Evolutionary conservation across 2,329 filamentous ascomycete species (phyloP).

Genomic region (Trichoderma harzianum): DNA sequence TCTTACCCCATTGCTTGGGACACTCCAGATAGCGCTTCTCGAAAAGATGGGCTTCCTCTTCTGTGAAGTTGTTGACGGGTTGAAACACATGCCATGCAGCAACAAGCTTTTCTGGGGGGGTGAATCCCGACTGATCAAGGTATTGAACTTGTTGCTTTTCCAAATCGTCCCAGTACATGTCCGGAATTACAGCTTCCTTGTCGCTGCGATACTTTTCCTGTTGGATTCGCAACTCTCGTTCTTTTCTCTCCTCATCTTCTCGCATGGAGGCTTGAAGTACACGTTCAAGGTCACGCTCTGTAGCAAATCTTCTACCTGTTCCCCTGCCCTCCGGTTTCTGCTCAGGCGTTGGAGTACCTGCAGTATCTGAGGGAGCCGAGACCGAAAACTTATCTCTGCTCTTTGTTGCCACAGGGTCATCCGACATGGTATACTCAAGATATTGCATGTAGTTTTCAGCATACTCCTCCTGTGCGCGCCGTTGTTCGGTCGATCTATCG

Average conservation of each 20-base stretch:
- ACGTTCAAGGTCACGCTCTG: slow-evolving; percentile 69
- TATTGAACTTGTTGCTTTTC: slow-evolving; percentile 59
- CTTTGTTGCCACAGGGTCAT: slow-evolving; percentile 52
- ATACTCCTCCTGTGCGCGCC: slow-evolving; percentile 41
- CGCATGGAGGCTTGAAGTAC: slow-evolving; percentile 69
- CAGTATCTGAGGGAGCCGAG: slow-evolving; percentile 35
- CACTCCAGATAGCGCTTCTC: slow-evolving; percentile 71
- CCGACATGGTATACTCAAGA: slow-evolving; percentile 53
- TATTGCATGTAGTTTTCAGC: slow-evolving; percentile 49
- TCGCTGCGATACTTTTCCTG: slow-evolving; percentile 70
- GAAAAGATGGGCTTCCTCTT: slow-evolving; percentile 66
- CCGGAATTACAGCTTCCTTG: slow-evolving; percentile 71
- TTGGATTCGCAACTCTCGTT: slow-evolving; percentile 61
- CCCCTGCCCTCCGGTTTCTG: slow-evolving; percentile 56
- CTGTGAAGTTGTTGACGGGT: slow-evolving; percentile 70
- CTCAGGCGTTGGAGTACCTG: slow-evolving; percentile 45
- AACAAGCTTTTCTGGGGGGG: slow-evolving; percentile 64
- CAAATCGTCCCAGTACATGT: slow-evolving; percentile 62
- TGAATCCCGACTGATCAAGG: slow-evolving; percentile 62
- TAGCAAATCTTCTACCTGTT: slow-evolving; percentile 57
- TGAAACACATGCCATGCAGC: slow-evolving; percentile 69
- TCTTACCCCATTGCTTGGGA: slow-evolving; percentile 79
- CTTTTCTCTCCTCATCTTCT: slow-evolving; percentile 66
- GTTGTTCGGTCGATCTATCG: slow-evolving; percentile 38
- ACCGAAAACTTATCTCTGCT: slow-evolving; percentile 53